A percentile compares a stretch with the other conserved stretches of the same genome.
These are phyloP conservation scores for Medicago ruthenica DNA, from an alignment of 306 rosid genomes.

Conservation along the genomic window DNA sequence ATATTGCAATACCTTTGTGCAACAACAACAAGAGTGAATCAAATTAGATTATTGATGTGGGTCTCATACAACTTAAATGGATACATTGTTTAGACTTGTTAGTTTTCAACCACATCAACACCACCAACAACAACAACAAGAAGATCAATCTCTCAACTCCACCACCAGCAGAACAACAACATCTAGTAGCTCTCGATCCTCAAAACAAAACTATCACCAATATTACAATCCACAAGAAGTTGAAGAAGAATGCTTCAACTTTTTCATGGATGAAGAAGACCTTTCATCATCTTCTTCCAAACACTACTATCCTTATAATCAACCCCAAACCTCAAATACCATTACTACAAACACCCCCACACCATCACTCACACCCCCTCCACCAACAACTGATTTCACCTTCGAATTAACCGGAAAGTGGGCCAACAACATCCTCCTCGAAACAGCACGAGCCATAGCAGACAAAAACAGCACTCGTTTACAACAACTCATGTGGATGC, in stretches of 20 bases:
- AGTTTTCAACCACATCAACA: conserved; percentile 53
- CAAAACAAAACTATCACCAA: conserved; percentile 53
- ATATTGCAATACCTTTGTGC: not conserved
- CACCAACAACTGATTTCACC: conserved; percentile 38
- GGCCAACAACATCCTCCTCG: conserved; percentile 68
- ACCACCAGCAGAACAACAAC: conserved; percentile 57
- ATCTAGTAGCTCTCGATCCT: conserved; percentile 78
- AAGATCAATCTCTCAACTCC: conserved; percentile 82
- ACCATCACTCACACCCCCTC: conserved; percentile 10
- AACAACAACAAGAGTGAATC: not conserved
- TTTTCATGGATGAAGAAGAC: conserved; percentile 99
- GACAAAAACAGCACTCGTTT: conserved; percentile 66
- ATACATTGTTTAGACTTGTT: conserved; percentile 90
- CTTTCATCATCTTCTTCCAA: conserved; percentile 86
- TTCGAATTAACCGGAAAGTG: conserved; percentile 74
- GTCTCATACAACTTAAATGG: conserved; percentile 70
- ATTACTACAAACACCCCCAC: conserved; percentile 39
- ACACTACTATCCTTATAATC: conserved; percentile 60
- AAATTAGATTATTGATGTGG: conserved; percentile 56
- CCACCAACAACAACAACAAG: conserved; percentile 47
- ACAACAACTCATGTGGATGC: conserved; percentile 95
- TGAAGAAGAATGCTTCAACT: conserved; percentile 95
- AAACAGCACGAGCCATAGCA: conserved; percentile 75
- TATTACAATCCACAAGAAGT: conserved; percentile 45
- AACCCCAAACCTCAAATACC: conserved; percentile 45